Percentiles rank a stretch among this genome's conserved stretches.
Conservation (phyloP, 2,329 filamentous ascomycete species). For the Fusarium liriodendri region DNA sequence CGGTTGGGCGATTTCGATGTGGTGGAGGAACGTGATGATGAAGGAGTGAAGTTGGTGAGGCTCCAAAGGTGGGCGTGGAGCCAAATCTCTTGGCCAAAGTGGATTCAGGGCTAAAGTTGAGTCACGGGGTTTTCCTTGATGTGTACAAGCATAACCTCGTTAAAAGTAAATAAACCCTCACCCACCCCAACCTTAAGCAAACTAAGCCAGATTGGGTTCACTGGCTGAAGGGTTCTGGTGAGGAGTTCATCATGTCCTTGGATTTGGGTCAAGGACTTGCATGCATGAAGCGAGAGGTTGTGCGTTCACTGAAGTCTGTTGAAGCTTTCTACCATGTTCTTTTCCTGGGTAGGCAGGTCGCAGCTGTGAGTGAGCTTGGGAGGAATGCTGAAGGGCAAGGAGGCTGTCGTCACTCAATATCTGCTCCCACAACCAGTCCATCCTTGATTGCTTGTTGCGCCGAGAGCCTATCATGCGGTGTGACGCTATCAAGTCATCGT, state of each 20-base stretch:
- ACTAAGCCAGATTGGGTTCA: conserved; percentile 19
- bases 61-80: conserved; percentile 21
- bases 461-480: conserved; percentile 36
- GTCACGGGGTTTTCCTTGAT: background rate
- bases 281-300: background rate
- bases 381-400: background rate
- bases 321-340: background rate
- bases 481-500: conserved; percentile 33
- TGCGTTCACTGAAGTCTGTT: background rate
- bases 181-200: background rate
- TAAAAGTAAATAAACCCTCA: conserved; percentile 5
- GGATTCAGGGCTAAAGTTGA: conserved; percentile 18
- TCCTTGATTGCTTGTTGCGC: conserved; percentile 23
- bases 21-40: conserved; percentile 31
- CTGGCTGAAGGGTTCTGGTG: background rate
- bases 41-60: conserved; percentile 31
- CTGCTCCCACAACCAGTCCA: background rate
- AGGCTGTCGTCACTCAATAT: conserved; percentile 30
- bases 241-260: background rate
- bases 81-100: conserved; percentile 24
- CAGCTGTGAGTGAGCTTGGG: background rate
- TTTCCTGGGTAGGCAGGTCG: background rate
- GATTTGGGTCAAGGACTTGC: background rate
- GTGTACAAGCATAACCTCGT: conserved; percentile 18
- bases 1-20: background rate